Conservation (phyloP, 2,329 filamentous ascomycete species). For the Aureobasidium mangrovei region DNA sequence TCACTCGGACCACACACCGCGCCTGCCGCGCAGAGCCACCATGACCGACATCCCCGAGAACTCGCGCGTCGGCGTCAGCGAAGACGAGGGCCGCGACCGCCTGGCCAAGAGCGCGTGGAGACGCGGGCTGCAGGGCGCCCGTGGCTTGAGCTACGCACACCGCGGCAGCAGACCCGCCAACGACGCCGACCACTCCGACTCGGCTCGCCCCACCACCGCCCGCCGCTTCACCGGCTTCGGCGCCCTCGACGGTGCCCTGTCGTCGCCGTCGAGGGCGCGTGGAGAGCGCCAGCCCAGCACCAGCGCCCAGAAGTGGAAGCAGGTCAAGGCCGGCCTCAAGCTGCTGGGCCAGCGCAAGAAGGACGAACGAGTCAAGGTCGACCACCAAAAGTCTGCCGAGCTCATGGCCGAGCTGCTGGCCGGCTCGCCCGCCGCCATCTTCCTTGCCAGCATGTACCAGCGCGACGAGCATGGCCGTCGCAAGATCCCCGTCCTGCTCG, state of each 20-base stretch:
- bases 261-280: slow-evolving; percentile 36
- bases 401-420: slow-evolving; percentile 91
- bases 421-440: slow-evolving; percentile 83
- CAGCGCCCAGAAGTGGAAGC: slow-evolving; percentile 75
- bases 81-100: slow-evolving; percentile 43
- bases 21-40: slow-evolving; percentile 44
- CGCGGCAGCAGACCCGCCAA: slow-evolving; percentile 15
- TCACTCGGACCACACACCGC: slow-evolving; percentile 4
- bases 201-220: slow-evolving; percentile 35
- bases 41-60: slow-evolving; percentile 41
- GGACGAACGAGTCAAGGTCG: slow-evolving; percentile 75
- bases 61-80: slow-evolving; percentile 37
- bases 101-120: slow-evolving; percentile 39
- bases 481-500: slow-evolving; percentile 85
- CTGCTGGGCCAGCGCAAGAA: slow-evolving; percentile 69
- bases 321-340: slow-evolving; percentile 83
- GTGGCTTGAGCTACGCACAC: slow-evolving; percentile 38
- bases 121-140: slow-evolving; percentile 38
- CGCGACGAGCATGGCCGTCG: slow-evolving; percentile 93
- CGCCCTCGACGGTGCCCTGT: slow-evolving; percentile 23
- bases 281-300: slow-evolving; percentile 39
- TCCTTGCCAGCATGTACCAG: slow-evolving; percentile 96
- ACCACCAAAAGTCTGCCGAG: slow-evolving; percentile 92
- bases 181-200: slow-evolving; percentile 27
- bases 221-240: slow-evolving; percentile 40